Percentiles rank a stretch among this genome's conserved stretches.
Conservation (phyloP, 1,139 yeast species). For the Protomyces inouyei region DNA sequence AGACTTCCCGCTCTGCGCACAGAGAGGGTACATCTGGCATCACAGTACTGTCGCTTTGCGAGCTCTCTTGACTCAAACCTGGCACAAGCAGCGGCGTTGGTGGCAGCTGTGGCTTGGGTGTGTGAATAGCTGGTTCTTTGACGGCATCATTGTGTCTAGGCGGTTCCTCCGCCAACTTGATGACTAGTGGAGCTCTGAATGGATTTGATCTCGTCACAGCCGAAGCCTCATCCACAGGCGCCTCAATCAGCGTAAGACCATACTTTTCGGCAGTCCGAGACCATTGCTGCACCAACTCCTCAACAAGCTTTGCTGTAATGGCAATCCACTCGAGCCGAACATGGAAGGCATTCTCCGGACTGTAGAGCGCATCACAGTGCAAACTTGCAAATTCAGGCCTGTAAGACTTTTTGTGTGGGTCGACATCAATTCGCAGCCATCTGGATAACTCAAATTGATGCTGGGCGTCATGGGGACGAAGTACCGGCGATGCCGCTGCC, state of each 20-base stretch:
- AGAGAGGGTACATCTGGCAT: not conserved
- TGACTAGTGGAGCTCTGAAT: constrained; percentile 76
- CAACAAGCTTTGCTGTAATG: constrained; percentile 81
- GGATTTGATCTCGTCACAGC: constrained; percentile 73
- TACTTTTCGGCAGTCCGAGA: constrained; percentile 77
- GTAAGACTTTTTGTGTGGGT: constrained; percentile 64
- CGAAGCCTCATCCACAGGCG: constrained; percentile 85
- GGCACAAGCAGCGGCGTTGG: not conserved
- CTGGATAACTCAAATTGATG: constrained; percentile 42
- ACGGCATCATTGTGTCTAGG: constrained; percentile 41
- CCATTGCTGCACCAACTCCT: constrained; percentile 79
- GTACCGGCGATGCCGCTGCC: constrained; percentile 1
- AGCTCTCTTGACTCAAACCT: not conserved
- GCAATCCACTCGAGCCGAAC: constrained; percentile 88
- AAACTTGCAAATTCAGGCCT: constrained; percentile 75
- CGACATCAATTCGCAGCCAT: constrained; percentile 67
- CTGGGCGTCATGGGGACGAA: not conserved
- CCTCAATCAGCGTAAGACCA: constrained; percentile 82
- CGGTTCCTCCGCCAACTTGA: constrained; percentile 61
- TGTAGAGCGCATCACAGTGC: constrained; percentile 66
- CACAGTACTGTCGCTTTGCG: not conserved
- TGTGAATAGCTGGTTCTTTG: not conserved
- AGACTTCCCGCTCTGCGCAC: constrained; percentile 41
- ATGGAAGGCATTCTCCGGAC: constrained; percentile 93
- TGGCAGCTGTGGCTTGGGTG: not conserved